These are phyloP conservation scores for Ocimum tenuiflorum DNA, from an alignment of 257 asterid species.

Conservation along the genomic window DNA sequence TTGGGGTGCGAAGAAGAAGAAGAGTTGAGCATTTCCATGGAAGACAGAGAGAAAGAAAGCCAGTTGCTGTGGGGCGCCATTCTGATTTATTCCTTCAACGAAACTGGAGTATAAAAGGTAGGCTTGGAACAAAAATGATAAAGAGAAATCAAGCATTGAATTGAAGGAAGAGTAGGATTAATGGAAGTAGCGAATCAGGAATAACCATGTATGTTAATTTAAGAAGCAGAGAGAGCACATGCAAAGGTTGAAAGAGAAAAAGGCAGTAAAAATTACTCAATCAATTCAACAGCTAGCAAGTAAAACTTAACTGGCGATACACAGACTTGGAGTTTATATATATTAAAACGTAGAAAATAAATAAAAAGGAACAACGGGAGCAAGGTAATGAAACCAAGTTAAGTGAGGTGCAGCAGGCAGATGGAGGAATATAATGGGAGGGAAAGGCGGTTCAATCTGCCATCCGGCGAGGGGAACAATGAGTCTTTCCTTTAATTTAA, in stretches of 20 bases:
- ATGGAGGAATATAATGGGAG: slow-evolving; percentile 27
- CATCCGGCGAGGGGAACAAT: slow-evolving; percentile 26
- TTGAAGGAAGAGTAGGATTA: neutral
- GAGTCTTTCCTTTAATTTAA: neutral
- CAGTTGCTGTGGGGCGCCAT: slow-evolving; percentile 82
- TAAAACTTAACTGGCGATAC: neutral
- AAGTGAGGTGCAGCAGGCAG: neutral
- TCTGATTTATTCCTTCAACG: no score
- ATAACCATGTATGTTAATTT: neutral
- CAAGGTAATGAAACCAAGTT: slow-evolving; percentile 2
- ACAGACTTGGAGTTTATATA: neutral
- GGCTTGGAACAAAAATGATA: no score
- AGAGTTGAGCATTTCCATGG: slow-evolving; percentile 57
- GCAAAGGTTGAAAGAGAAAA: slow-evolving; percentile 12
- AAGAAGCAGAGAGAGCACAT: neutral
- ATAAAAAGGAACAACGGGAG: neutral
- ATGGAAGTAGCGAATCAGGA: neutral
- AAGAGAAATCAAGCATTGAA: no score
- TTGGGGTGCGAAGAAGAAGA: slow-evolving; percentile 27
- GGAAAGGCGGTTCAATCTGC: slow-evolving; percentile 28
- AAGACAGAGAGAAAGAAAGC: slow-evolving; percentile 76
- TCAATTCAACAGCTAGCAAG: slow-evolving; percentile 11
- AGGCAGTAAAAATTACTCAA: slow-evolving; percentile 14
- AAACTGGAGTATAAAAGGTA: no score
- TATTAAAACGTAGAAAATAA: neutral